Base-by-base conservation (phyloP, 352 stramenopile species). In the Phytophthora pisi region DNA sequence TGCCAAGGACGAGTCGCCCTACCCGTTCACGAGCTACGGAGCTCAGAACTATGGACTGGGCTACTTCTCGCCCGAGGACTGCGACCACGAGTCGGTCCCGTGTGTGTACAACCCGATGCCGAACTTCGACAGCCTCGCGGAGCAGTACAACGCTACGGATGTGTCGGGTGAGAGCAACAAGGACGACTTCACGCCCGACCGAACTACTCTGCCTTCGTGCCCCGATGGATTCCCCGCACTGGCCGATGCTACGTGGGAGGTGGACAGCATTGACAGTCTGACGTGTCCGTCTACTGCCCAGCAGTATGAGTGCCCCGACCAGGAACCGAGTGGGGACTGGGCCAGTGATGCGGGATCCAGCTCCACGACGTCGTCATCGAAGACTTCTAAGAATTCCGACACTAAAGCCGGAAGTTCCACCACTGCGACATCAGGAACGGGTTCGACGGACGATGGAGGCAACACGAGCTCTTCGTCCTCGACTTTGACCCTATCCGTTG, bases 31-130 rank as follows among this genome's bases (percentile, higher is more conserved):
- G 26, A 69, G 47, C 3, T 95, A 78, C 30, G 84, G 78, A 1
- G 72, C 72, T 0, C 70, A 89, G 58, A 93, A 95, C 60, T 97
- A 95, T 43, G 89, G 89, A 8, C 50, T 96, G 5, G 89, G 89
- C 0, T 97, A 92, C 66, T 95, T 88, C 47, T 79, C 71, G 10
- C 88, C 88, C 0, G 75, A 77, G 10, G 64, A 85, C 34, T 97
- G 88, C 50, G 81, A 95, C 38, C 77, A 93, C 51, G 55, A 74
- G 5, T 72, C 61, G 20, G 77, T 78, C 11, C 46, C 66, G 10
- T 97, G 89, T 61, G 66, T 66, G 11, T 96, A 90, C 69, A 88
- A 87, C 30, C 75, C 64, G 3, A 92, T 91, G 75, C 86, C 86
- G n/a, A 91, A 91, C 56, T 95, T 70, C 57, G 61, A 89, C 8